Percentiles rank a stretch among this genome's conserved stretches.
Evolutionary conservation across 164 flowering plant genomes (phyloP).

Genomic region (Magnolia officinalis): DNA sequence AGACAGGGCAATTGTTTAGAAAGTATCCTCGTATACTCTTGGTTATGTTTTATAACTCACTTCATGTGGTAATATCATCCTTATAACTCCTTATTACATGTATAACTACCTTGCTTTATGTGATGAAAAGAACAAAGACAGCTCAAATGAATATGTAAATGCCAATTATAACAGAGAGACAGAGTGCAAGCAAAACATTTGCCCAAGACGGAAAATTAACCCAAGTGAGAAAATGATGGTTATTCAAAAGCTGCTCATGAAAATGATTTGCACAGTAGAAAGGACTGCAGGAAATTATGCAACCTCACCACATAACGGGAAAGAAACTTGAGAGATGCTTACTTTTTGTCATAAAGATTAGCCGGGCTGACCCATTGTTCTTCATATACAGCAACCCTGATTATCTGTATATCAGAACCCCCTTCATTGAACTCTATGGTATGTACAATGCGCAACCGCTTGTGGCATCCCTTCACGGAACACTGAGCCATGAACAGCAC

Average conservation of each 20-base stretch:
- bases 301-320: neutral
- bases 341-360: constrained; percentile 56
- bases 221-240: too few species aligned
- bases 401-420: constrained; percentile 81
- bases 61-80: too few species aligned
- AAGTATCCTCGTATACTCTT: too few species aligned
- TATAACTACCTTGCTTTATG: too few species aligned
- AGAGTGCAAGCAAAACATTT: too few species aligned
- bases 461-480: constrained; percentile 94
- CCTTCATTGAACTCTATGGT: constrained; percentile 87
- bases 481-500: constrained; percentile 43
- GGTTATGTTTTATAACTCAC: too few species aligned
- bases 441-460: constrained; percentile 84
- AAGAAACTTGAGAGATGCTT: constrained; percentile 5
- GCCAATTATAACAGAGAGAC: too few species aligned
- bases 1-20: too few species aligned
- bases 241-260: neutral
- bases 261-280: neutral
- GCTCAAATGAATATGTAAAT: too few species aligned
- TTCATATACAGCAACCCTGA: constrained; percentile 90
- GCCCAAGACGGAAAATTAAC: too few species aligned
- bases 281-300: neutral
- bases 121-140: too few species aligned
- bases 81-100: too few species aligned
- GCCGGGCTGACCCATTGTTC: constrained; percentile 83